Base-by-base conservation (phyloP, 306 rosid species). In the Prunus dulcis region DNA sequence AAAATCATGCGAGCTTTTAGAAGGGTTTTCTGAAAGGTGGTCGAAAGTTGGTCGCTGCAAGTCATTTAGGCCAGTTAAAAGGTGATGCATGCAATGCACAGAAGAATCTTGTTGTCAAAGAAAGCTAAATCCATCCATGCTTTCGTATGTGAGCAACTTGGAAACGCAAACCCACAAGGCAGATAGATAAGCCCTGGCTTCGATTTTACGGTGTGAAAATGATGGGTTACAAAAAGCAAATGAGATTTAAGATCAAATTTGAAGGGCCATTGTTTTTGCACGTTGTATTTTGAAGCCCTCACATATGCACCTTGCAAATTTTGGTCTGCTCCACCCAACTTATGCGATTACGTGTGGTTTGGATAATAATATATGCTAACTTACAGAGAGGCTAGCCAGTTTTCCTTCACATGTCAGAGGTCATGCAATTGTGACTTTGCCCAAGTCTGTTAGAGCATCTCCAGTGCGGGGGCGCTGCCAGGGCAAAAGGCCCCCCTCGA, bases 351-450 rank as follows among this genome's bases (percentile, higher is more conserved):
- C 55, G 60, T 73, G 84, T 83, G 85, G 67, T 65, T 79, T 23
- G 55, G 84, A 86, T 78, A 73, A 78, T 76, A 71, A 5, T 23
- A 5, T 60, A 77, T 84, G 85, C 85, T 74, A 73, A 75, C 79
- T 38, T 87, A 86, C 90, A n/a, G 87, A 79, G 86, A 74, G 15
- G 17, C 27, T 38, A 57, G 71, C 76, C 81, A 80, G 85, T 86
- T 82, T 82, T 58, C 74, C 62, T 82, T 85, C 90, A 82, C 89
- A 77, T 89, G 92, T 72, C 51, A 12, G 64, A 78, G 87, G 82
- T 89, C 93, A 91, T 86, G 93, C 90, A 81, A 79, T 62, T 62
- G 66, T 84, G 89, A 61, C 86, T 74, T 74, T 84, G 87, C 71
- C 74, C 51, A 84, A 81, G 75, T 89, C 81, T 73, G 91, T 89